phyloP scores from a whole-genome alignment of 2,329 filamentous ascomycete species.

The Fusarium goolgardi region DNA sequence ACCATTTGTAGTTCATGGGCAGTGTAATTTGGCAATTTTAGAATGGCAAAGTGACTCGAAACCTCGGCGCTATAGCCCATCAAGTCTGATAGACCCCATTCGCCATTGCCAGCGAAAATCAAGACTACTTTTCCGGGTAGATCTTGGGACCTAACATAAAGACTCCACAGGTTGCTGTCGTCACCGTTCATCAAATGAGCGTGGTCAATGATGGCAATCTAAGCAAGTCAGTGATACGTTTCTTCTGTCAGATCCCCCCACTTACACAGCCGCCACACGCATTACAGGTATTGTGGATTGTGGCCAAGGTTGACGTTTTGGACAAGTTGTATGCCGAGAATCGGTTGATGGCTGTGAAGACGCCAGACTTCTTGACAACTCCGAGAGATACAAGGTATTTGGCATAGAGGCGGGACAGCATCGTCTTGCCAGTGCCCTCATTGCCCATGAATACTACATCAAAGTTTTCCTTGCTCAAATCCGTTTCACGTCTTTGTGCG shows the following conservation, averaged over 20 bases:
- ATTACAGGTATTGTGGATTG: conserved; percentile 56
- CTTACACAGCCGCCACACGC: conserved; percentile 68
- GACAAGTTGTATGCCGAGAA: conserved; percentile 48
- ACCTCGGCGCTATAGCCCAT: conserved; percentile 64
- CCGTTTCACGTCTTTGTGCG: conserved; percentile 61
- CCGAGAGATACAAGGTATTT: conserved; percentile 47
- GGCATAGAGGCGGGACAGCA: conserved; percentile 47
- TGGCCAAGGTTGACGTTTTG: conserved; percentile 51
- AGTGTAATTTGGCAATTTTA: conserved; percentile 75
- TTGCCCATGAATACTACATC: conserved; percentile 49
- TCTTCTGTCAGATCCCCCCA: not conserved
- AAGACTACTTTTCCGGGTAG: conserved; percentile 47
- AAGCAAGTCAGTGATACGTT: conserved; percentile 16
- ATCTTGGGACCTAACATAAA: conserved; percentile 44
- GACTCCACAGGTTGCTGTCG: conserved; percentile 47
- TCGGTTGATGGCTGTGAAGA: conserved; percentile 54
- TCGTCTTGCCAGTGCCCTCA: conserved; percentile 49
- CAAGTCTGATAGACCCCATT: conserved; percentile 69
- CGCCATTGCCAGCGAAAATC: conserved; percentile 47
- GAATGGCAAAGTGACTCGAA: conserved; percentile 44
- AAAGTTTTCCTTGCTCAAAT: conserved; percentile 57
- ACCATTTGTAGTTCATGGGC: conserved; percentile 72
- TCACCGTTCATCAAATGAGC: conserved; percentile 47
- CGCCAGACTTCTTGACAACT: conserved; percentile 53
- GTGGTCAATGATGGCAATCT: conserved; percentile 49